These are phyloP conservation scores for Psilocybe cubensis DNA, from an alignment of 768 basidiomycete genomes.

Conservation along the genomic window DNA sequence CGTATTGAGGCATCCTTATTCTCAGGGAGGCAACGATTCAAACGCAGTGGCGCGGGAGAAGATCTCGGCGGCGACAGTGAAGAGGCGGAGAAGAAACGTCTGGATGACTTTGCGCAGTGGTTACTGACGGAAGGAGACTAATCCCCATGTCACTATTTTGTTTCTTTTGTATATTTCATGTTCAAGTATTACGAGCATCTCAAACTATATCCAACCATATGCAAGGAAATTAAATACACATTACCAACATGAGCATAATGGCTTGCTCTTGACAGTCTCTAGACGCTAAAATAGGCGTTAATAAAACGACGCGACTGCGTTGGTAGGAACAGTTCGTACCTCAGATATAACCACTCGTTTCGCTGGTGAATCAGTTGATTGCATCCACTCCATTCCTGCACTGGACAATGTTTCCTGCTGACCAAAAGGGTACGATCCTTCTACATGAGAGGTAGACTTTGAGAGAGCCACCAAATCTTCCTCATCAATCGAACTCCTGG, in stretches of 20 bases:
- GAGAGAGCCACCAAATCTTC: slow-evolving; percentile 77
- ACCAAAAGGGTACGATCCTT: slow-evolving; percentile 44
- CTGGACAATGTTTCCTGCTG: slow-evolving; percentile 35
- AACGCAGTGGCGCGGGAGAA: slow-evolving; percentile 71
- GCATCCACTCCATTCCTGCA: slow-evolving; percentile 52
- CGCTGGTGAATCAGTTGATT: slow-evolving; percentile 38
- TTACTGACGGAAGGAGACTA: slow-evolving; percentile 80
- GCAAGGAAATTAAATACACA: slow-evolving; percentile 14
- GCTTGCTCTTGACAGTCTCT: slow-evolving; percentile 70
- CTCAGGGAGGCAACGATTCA: slow-evolving; percentile 81
- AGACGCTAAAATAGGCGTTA: slow-evolving; percentile 59
- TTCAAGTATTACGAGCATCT: slow-evolving; percentile 19
- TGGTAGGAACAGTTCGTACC: slow-evolving; percentile 44
- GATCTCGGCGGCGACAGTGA: slow-evolving; percentile 65
- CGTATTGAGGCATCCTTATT: slow-evolving; percentile 82
- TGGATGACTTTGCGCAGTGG: slow-evolving; percentile 91
- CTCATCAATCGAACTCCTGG: slow-evolving; percentile 61
- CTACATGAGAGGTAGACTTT: slow-evolving; percentile 75
- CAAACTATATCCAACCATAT: slow-evolving; percentile 15
- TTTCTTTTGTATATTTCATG: slow-evolving; percentile 5
- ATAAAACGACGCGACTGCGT: neutral
- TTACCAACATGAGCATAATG: slow-evolving; percentile 76
- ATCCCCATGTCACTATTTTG: slow-evolving; percentile 5
- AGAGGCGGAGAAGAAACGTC: slow-evolving; percentile 78
- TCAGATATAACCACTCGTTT: slow-evolving; percentile 73